Conservation (phyloP, 257 asterid species). For the Verbascum thapsus region DNA sequence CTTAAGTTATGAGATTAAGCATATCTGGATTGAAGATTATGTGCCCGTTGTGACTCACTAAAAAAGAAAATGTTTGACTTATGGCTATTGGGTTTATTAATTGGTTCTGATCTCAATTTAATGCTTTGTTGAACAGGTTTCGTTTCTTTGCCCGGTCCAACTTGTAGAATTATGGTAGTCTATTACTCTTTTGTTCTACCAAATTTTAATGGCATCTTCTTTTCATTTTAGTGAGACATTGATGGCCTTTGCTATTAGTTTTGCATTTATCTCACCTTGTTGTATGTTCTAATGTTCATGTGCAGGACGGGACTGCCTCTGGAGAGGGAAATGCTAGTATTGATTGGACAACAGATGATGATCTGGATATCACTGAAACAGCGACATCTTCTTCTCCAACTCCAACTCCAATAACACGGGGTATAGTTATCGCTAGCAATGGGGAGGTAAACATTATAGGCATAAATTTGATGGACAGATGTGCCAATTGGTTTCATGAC, state of each 20-base stretch:
- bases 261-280: neutral
- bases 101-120: conserved; percentile 18
- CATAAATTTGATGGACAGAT: conserved; percentile 6
- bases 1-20: neutral
- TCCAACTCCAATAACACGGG: neutral
- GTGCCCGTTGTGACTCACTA: neutral
- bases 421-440: conserved; percentile 5
- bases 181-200: neutral
- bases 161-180: conserved; percentile 37
- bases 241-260: conserved; percentile 2
- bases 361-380: conserved; percentile 35
- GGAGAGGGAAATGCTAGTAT: conserved; percentile 34
- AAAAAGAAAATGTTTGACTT: conserved; percentile 8
- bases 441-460: conserved; percentile 38
- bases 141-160: conserved; percentile 14
- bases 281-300: conserved; percentile 1
- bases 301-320: conserved; percentile 35
- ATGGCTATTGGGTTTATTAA: conserved; percentile 9
- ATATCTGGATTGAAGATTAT: neutral
- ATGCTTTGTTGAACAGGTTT: conserved; percentile 36
- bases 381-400: conserved; percentile 31
- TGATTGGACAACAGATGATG: conserved; percentile 63
- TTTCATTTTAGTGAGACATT: neutral
- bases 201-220: neutral
- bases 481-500: no score